Evolutionary conservation across 768 basidiomycete genomes (phyloP).

Genomic region (Cystobasidium onofrii): DNA sequence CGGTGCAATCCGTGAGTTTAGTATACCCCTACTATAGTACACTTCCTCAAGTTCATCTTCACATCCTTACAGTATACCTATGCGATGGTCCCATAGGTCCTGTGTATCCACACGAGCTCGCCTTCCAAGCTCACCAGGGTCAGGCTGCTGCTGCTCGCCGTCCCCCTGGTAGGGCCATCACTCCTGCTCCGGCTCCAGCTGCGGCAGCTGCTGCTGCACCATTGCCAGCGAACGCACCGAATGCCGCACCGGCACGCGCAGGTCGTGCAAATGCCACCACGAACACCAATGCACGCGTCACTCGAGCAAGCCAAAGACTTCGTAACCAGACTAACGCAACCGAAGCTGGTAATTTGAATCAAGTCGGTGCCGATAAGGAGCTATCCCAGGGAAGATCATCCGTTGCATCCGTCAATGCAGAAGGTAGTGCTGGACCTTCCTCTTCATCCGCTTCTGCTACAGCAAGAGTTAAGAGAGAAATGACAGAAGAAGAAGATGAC

Average conservation of each 20-base stretch:
- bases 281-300: background rate
- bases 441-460: background rate
- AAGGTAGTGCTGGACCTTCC: background rate
- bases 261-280: too few species aligned
- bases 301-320: background rate
- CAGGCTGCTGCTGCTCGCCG: background rate
- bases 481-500: background rate
- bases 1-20: slow-evolving; percentile 18
- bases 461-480: background rate
- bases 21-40: background rate
- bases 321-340: background rate
- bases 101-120: slow-evolving; percentile 17
- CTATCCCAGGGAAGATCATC: too few species aligned
- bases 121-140: slow-evolving; percentile 6
- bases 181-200: background rate
- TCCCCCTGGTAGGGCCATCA: background rate
- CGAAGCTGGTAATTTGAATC: background rate
- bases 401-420: too few species aligned
- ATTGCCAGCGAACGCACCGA: background rate
- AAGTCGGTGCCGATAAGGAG: too few species aligned
- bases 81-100: slow-evolving; percentile 9
- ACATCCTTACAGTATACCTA: slow-evolving; percentile 11
- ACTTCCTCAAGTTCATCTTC: background rate
- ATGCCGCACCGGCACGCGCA: background rate
- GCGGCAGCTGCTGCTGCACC: too few species aligned